Evolutionary conservation across 208 protist genomes (phyloP), one percentile per base, ranked within the genome.

Genomic region (Tetramitus jugosus): DNA sequence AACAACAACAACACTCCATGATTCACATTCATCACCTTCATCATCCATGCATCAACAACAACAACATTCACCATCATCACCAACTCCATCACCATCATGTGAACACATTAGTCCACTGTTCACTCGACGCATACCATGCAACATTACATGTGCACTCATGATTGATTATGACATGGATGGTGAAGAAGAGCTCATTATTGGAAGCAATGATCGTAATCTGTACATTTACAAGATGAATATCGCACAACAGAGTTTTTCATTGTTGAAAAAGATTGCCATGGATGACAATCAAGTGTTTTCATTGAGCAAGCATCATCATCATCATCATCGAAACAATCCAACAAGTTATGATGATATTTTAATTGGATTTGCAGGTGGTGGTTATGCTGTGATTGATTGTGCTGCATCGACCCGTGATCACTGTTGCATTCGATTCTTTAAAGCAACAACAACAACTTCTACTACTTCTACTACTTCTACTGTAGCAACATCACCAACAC

Each of bases 41-140:
- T 26, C 10, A 56, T 20, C 49, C 20, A 20, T 56, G 14, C 10
- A 56, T 20, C 10, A 20, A 56, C 49, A 56, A 56, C 49, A 26
- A 10, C 49, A 56, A 26, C 10, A 20, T 26, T 10, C 14, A 56
- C 49, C 14, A 56, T 56, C 14, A 56, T 56, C 14, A 10, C 20
- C 14, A 56, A 20, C 14, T 26, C 10, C 49, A 56, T 26, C 20
- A 26, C 10, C 14, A 56, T 20, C 14, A 56, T 56, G 10, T 20
- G 49, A 56, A 56, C 49, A 81, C 78, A 69, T 69, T 45, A 8
- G 4, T 45, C 62, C 62, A 69, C 26, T n/a, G 7, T 7, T 26
- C 20, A 69, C 62, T 2, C 43, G 10, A 14, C 20, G 62, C 1
- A 69, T 69, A 26, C 62, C 62, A 39, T 69, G 62, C 33, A 69